Conservation (phyloP, 225 moss, liverwort and hornwort species). For the Pleurozium schreberi region DNA sequence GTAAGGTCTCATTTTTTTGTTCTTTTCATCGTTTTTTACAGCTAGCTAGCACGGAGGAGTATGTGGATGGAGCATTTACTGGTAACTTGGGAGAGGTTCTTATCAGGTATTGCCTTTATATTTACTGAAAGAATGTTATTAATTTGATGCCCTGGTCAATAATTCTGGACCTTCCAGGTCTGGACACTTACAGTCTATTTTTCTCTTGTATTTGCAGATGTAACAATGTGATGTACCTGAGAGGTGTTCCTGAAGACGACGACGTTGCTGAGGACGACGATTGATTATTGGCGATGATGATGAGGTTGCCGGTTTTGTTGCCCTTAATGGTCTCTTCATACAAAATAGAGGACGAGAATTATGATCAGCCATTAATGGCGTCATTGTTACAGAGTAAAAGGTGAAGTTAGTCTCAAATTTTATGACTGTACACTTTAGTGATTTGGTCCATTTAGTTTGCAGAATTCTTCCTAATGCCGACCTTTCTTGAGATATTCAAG, state of each 20-base stretch:
- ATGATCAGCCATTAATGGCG: not conserved
- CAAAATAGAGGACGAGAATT: not conserved
- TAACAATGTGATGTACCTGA: slow-evolving; percentile 89
- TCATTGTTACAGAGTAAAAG: not conserved
- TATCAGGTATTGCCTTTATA: slow-evolving; percentile 46
- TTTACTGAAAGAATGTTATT: not conserved
- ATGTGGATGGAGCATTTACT: slow-evolving; percentile 88
- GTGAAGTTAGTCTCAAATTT: not conserved
- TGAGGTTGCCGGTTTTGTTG: not conserved
- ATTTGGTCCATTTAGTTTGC: not conserved
- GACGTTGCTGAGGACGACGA: slow-evolving; percentile 86
- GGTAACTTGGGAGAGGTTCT: slow-evolving; percentile 95
- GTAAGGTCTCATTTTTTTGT: not conserved
- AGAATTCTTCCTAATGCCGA: not conserved
- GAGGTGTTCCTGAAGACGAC: slow-evolving; percentile 95
- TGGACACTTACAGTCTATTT: not conserved
- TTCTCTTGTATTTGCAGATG: slow-evolving; percentile 42
- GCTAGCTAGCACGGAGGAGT: slow-evolving; percentile 95
- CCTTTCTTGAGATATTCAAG: not conserved
- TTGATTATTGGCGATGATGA: not conserved
- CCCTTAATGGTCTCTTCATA: not conserved
- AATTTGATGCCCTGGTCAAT: not conserved
- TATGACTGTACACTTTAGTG: not conserved
- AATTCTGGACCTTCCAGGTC: not conserved
- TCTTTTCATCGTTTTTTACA: slow-evolving; percentile 11